Base-by-base conservation (phyloP, 495 filamentous ascomycete species). In the Pseudoneurospora amorphoporcata region DNA sequence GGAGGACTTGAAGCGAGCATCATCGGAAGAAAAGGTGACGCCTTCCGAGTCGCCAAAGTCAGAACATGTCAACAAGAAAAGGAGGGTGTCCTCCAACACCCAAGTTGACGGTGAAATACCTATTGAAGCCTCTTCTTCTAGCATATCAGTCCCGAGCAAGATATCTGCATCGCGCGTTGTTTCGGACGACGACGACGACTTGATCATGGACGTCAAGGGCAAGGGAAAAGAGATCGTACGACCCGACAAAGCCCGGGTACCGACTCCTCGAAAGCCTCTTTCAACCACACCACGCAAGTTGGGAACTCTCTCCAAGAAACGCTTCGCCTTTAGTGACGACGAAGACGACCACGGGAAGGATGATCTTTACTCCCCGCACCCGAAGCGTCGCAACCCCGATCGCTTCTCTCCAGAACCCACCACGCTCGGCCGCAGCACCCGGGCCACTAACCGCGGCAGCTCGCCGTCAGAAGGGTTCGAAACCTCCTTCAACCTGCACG, bases 1-100 rank as follows among this genome's bases (percentile, higher is more conserved):
- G 32, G 86, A 87, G 41, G 89, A 92, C 29, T 81, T 87, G 68
- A 78, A 86, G 69, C 79, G 78, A 71, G 69, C 80, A 72, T 72
- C 79, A 68, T 68, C 79, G 78, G 77, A 83, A 75, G 76, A 82
- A 75, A 72, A 80, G 79, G 35, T 23, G 29, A 17, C 8, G 43
- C 23, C 29, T 8, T 45, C 58, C 53, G 53, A 65, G 3, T n/a
- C 45, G 0, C 42, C 69, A 4, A 72, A 71, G 16, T 73, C 69
- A 23, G 45, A 65, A 14, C 69, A 69, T 16, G 42, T 70, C 16
- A 73, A 76, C 53, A 72, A 74, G 41, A 70, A 76, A 45, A 73
- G 61, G 68, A 77, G 72, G 71, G 42, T 77, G 23, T 73, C 75
- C 41, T 45, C 43, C 29, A 39, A 39, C 42, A 72, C 40, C 40